These are phyloP conservation scores for Immersiporthe knoxdaviesiana DNA, from an alignment of 2,329 filamentous ascomycete genomes.

Conservation along the genomic window DNA sequence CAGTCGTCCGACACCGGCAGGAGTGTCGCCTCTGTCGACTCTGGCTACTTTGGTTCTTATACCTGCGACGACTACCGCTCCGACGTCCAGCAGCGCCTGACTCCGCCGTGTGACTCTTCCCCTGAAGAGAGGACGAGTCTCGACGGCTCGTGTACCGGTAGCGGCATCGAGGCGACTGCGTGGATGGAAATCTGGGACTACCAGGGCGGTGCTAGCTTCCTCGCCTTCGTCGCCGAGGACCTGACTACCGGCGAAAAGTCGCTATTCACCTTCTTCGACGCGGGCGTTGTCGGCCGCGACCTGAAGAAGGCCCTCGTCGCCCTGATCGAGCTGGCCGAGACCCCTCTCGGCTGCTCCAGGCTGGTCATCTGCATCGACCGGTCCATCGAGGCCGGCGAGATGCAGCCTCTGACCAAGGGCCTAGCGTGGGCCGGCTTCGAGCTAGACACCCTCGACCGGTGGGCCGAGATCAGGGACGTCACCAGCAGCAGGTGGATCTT, in stretches of 20 bases:
- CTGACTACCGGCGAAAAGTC: conserved; percentile 58
- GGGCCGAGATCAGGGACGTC: conserved; percentile 65
- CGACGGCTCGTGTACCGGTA: conserved; percentile 36
- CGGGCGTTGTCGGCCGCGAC: conserved; percentile 70
- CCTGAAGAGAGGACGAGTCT: conserved; percentile 27
- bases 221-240: conserved; percentile 78
- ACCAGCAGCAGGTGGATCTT: conserved; percentile 83
- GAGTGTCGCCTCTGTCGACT: conserved; percentile 25
- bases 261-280: conserved; percentile 87
- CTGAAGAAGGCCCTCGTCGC: conserved; percentile 92
- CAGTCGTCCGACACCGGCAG: conserved; percentile 15
- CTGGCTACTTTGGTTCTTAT: conserved; percentile 32
- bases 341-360: conserved; percentile 74
- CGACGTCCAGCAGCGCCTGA: conserved; percentile 38
- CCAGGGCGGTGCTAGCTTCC: conserved; percentile 78
- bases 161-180: conserved; percentile 50
- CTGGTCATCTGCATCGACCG: conserved; percentile 84
- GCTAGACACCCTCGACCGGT: conserved; percentile 77
- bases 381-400: conserved; percentile 62
- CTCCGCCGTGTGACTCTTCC: conserved; percentile 54
- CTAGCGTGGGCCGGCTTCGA: conserved; percentile 94
- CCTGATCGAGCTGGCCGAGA: conserved; percentile 83
- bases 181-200: conserved; percentile 88
- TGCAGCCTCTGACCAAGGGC: conserved; percentile 73
- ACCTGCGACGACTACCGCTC: conserved; percentile 32